Evolutionary conservation across 139 green algal species (phyloP), one percentile per base, ranked within the genome.

Genomic region (Eudorina sp.): DNA sequence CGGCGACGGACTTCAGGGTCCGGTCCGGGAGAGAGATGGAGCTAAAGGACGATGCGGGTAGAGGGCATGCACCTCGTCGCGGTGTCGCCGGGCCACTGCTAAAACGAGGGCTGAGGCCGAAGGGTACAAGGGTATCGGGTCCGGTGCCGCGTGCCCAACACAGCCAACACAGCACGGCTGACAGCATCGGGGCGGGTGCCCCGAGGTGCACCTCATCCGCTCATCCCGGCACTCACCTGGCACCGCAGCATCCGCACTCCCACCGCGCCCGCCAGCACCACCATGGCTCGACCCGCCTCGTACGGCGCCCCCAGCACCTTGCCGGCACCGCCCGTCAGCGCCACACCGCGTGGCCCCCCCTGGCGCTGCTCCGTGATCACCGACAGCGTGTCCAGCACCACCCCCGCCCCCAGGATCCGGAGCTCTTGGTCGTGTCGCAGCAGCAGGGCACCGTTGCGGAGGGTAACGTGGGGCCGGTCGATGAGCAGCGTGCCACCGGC

Each of bases 261-360:
- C 34, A 84, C 77, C 3, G 77, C 77, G 0, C 77, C 77, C 51
- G 53, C 53, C 77, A 84, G 29, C 36, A 41, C 53, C 77, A 84
- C 53, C 77, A 84, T 84, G 53, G 27, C 53, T 27, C 77, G 36
- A 21, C 53, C 77, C 18, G 7, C 53, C 36, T 73, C 77, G 77
- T 84, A 84, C 51, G 53, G 34, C 21, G 36, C 53, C 2, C 77
- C 77, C 13, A 69, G 31, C n/a, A 46, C 75, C 19, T 21, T 25
- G 8, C 75, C 51, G 34, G 31, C 53, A 27, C 53, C 51, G 27
- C 36, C 25, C 31, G 53, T 36, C 36, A 41, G 53, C 34, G 41
- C 77, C 34, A 45, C 19, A 18, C 53, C 53, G 77, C 77, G 36
- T 2, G 36, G 53, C 31, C 73, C 72, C 46, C 45, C 74, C 41